phyloP scores from a whole-genome alignment of 148 eudicot species.

The Limonium bicolor region DNA sequence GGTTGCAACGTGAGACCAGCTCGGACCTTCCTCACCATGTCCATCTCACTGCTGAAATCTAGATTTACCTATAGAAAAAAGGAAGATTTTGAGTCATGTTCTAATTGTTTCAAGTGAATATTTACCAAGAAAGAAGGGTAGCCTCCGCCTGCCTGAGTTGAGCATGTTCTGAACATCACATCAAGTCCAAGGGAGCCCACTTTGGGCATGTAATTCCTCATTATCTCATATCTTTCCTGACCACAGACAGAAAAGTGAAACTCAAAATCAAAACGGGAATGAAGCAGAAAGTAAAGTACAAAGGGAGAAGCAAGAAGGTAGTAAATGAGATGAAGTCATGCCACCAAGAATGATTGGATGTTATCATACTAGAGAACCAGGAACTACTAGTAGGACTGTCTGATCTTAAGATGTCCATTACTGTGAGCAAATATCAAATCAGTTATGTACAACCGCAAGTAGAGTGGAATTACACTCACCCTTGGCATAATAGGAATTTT shows the following conservation, averaged over 20 bases:
- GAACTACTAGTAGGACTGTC: no score
- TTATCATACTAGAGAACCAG: no score
- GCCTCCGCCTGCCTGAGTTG: conserved; percentile 64
- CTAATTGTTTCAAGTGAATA: neutral
- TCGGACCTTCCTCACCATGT: conserved; percentile 90
- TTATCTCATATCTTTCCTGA: conserved; percentile 97
- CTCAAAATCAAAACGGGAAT: no score
- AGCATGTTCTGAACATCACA: conserved; percentile 98
- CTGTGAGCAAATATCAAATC: no score
- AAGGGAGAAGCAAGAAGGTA: no score
- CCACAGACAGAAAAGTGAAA: no score
- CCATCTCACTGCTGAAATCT: conserved; percentile 90
- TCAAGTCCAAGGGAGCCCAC: conserved; percentile 96
- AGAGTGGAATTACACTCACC: no score
- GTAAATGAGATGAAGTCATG: no score
- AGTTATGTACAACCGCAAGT: no score
- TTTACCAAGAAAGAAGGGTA: neutral
- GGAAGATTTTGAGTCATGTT: conserved; percentile 5
- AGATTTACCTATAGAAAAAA: conserved; percentile 55
- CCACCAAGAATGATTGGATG: no score
- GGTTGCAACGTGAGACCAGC: conserved; percentile 98
- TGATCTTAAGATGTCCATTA: no score
- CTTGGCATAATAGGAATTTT: conserved; percentile 97
- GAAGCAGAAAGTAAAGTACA: no score
- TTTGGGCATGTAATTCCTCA: conserved; percentile 98